Evolutionary conservation across 2,329 filamentous ascomycete species (phyloP).

Genomic region (Volutella citrinella): DNA sequence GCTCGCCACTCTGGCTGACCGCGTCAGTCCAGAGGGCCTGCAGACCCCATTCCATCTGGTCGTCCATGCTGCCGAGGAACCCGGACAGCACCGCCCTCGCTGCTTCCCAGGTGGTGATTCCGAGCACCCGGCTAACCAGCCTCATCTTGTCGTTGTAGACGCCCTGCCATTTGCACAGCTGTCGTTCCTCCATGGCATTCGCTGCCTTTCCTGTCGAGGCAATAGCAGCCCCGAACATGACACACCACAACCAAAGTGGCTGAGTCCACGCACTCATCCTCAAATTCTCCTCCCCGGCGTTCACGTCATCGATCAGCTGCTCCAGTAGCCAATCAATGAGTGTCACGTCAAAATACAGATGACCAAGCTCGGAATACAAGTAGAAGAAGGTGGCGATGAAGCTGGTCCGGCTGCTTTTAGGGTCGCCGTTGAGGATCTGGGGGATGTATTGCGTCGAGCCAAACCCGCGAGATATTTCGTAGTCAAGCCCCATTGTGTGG

Average conservation of each 20-base stretch:
- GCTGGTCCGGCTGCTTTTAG: conserved; percentile 39
- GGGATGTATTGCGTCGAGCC: conserved; percentile 31
- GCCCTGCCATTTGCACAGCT: conserved; percentile 35
- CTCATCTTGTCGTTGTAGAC: conserved; percentile 40
- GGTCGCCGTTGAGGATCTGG: conserved; percentile 32
- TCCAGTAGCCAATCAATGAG: conserved; percentile 45
- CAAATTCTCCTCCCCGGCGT: conserved; percentile 38
- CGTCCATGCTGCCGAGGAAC: conserved; percentile 39
- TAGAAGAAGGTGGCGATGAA: conserved; percentile 48
- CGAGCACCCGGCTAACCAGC: conserved; percentile 36
- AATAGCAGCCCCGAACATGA: conserved; percentile 43
- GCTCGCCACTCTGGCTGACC: conserved; percentile 16
- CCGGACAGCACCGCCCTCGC: conserved; percentile 35
- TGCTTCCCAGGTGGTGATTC: conserved; percentile 36
- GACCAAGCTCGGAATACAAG: conserved; percentile 42
- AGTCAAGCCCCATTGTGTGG: conserved; percentile 33
- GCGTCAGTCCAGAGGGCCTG: conserved; percentile 41
- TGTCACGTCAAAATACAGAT: conserved; percentile 39
- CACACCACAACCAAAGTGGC: conserved; percentile 44
- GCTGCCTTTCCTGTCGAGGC: conserved; percentile 35
- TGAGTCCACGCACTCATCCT: conserved; percentile 39
- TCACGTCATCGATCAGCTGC: conserved; percentile 43
- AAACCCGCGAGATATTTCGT: conserved; percentile 34
- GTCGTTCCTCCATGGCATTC: conserved; percentile 33
- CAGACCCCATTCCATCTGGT: conserved; percentile 38